Percentiles rank a stretch among this genome's conserved stretches.
Conservation (phyloP, 352 stramenopile species). For the Pythium aristosporum region DNA sequence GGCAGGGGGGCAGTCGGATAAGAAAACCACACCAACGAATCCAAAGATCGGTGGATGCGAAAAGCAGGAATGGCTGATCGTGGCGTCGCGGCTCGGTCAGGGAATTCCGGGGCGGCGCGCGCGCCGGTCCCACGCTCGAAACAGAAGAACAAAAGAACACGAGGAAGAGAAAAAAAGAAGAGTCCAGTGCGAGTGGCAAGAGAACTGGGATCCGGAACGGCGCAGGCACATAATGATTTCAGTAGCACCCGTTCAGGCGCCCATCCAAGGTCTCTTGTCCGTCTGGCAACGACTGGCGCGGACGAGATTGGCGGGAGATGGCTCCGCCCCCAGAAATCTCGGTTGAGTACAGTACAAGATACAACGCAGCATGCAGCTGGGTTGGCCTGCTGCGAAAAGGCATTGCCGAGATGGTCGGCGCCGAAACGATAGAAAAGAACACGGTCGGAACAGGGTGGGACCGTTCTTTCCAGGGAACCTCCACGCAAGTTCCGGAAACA, state of each 20-base stretch:
- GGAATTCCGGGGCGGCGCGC: background rate
- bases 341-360: slow-evolving; percentile 11
- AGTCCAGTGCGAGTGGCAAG: slow-evolving; percentile 26
- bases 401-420: slow-evolving; percentile 14
- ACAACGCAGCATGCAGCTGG: background rate
- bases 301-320: background rate
- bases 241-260: slow-evolving; percentile 11
- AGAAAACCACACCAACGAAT: slow-evolving; percentile 8
- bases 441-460: background rate
- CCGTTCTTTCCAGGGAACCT: slow-evolving; percentile 15
- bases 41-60: slow-evolving; percentile 8
- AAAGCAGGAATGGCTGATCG: slow-evolving; percentile 11
- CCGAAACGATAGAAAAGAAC: slow-evolving; percentile 19
- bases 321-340: background rate
- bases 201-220: slow-evolving; percentile 4
- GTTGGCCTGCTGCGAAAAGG: background rate
- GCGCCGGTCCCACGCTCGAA: background rate
- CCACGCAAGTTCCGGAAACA: slow-evolving; percentile 1
- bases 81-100: background rate
- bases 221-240: slow-evolving; percentile 7
- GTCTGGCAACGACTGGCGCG: background rate
- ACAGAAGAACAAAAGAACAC: slow-evolving; percentile 5
- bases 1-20: background rate
- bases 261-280: background rate
- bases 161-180: slow-evolving; percentile 15